These are phyloP conservation scores for Malus fusca DNA, from an alignment of 306 rosid genomes.

Conservation along the genomic window DNA sequence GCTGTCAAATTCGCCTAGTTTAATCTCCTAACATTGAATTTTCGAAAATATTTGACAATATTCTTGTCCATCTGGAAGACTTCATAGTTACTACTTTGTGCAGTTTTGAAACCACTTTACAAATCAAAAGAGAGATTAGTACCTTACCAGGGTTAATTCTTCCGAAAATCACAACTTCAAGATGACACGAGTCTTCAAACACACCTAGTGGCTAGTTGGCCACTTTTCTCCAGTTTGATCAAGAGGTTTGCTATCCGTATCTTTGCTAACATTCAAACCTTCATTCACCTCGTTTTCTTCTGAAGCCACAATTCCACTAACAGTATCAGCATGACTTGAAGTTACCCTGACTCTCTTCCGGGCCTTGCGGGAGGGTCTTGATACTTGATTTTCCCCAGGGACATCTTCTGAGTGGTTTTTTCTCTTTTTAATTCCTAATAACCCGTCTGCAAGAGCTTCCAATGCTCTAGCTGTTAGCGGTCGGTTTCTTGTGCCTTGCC, in stretches of 20 bases:
- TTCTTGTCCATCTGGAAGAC: neutral
- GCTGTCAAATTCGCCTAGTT: neutral
- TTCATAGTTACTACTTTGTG: neutral
- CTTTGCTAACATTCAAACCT: constrained; percentile 23
- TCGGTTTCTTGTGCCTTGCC: constrained; percentile 72
- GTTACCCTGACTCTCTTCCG: constrained; percentile 30
- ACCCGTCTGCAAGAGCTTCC: constrained; percentile 62
- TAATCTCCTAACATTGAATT: neutral
- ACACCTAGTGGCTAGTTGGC: constrained; percentile 17
- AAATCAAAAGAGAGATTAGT: constrained; percentile 11
- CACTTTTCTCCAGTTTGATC: constrained; percentile 26
- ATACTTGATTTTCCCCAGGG: constrained; percentile 14
- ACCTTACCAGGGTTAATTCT: neutral
- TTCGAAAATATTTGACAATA: neutral
- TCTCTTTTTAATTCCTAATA: constrained; percentile 34
- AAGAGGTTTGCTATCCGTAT: constrained; percentile 19
- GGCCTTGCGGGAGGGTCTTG: constrained; percentile 38
- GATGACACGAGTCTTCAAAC: constrained; percentile 2
- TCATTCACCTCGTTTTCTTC: constrained; percentile 37
- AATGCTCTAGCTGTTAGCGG: constrained; percentile 64
- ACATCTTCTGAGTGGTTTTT: constrained; percentile 19
- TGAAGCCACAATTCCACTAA: constrained; percentile 10
- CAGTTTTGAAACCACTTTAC: neutral
- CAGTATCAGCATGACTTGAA: constrained; percentile 22
- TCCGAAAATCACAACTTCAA: constrained; percentile 14